Base-by-base conservation (phyloP, 768 basidiomycete genomes). In the Suillus subaureus region DNA sequence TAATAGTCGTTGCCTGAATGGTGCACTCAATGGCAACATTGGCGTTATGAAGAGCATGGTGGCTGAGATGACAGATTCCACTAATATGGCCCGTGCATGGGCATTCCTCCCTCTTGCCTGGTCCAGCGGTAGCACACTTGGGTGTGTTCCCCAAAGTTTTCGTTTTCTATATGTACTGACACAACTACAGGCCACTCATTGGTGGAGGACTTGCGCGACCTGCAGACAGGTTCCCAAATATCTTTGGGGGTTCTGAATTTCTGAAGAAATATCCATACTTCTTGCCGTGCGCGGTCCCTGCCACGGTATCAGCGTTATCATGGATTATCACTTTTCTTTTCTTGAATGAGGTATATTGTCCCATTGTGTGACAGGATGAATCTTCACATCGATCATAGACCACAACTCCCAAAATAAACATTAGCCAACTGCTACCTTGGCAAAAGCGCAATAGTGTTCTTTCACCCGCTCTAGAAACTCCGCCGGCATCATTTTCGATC, bases 261-360 rank as follows among this genome's bases (percentile, higher is more conserved):
- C 83, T 88, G 82, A 82, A 80, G 68, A 72, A 82, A 61, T 89
- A 89, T 73, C 91, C 92, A 0, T 93, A 93, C 75, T 90, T 91
- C 73, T 79, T 92, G 18, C 85, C 91, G 0, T 91, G 90, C 68
- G 82, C 87, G 15, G 83, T 90, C 18, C 79, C 88, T 5, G 89
- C 87, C 1, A 83, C 82, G 1, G 82, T 88, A 69, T 79, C 87
- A 1, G 74, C 77, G 9, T 9, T 87, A 15, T 83, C 83, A 11
- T 86, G 83, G 81, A 43, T 86, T 16, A 73, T 88, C 12, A 79
- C 83, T 0, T 74, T 81, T 49, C 43, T 86, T 8, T 87, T 81
- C 71, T 74, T 92, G 52, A 83, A 84, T 67, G 91, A 92, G 80
- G 84, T 83, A 6, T 6, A 61, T 64, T 15, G 18, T 15, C 31